These are phyloP conservation scores for Pyrenophora seminiperda DNA, from an alignment of 2,329 filamentous ascomycete species.

Conservation along the genomic window DNA sequence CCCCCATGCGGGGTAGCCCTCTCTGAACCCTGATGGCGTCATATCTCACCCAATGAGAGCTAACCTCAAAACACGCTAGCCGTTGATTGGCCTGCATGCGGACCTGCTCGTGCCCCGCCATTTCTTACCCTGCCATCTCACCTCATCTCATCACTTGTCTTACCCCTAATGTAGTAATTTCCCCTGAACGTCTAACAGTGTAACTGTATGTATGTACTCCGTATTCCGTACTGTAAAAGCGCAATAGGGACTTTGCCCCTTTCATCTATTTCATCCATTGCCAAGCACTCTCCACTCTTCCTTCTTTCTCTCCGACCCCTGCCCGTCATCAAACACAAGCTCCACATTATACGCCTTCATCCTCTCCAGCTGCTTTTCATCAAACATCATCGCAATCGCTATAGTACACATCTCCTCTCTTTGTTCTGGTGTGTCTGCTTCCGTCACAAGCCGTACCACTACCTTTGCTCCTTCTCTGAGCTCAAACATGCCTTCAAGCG, in stretches of 20 bases:
- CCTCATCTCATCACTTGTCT: background rate
- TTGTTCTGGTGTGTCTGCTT: constrained; percentile 15
- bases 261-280: background rate
- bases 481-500: constrained; percentile 20
- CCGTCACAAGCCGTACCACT: constrained; percentile 20
- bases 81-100: background rate
- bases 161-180: background rate
- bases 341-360: constrained; percentile 14
- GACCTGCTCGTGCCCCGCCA: background rate
- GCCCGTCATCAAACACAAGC: constrained; percentile 23
- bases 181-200: background rate
- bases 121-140: background rate
- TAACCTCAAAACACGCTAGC: background rate
- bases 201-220: too few species aligned
- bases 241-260: background rate
- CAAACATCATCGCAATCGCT: constrained; percentile 14
- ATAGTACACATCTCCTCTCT: constrained; percentile 16
- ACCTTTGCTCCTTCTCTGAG: constrained; percentile 21
- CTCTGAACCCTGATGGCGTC: constrained; percentile 32
- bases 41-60: constrained; percentile 17
- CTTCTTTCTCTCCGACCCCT: constrained; percentile 9
- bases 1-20: constrained; percentile 25
- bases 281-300: constrained; percentile 7
- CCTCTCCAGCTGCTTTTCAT: constrained; percentile 9
- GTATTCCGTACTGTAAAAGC: too few species aligned